Conservation (phyloP, 805 yeast genomes). For the Schizosaccharomyces osmophilus region DNA sequence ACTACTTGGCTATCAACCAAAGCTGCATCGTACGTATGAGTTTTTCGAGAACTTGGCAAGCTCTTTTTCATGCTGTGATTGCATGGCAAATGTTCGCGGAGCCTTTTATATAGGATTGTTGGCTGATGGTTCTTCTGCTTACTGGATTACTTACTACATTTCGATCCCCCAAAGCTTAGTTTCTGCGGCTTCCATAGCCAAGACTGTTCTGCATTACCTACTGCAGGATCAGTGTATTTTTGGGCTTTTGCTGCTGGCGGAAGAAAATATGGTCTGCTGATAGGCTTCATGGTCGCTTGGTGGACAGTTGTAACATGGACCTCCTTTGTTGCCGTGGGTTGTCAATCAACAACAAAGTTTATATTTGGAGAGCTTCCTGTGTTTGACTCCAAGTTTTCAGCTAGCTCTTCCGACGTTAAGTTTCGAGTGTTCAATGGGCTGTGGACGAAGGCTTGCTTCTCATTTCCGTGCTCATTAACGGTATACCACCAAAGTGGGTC, state of each 20-base stretch:
- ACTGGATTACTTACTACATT: slow-evolving; percentile 8
- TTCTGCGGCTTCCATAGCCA: slow-evolving; percentile 9
- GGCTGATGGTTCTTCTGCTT: slow-evolving; percentile 10
- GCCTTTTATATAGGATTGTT: slow-evolving; percentile 5
- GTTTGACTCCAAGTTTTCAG: slow-evolving; percentile 5
- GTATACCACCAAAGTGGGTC: slow-evolving; percentile 7
- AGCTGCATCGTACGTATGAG: background rate
- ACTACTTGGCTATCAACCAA: background rate
- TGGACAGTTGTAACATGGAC: slow-evolving; percentile 11
- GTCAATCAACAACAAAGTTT: slow-evolving; percentile 8
- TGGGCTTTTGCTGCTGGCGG: slow-evolving; percentile 11
- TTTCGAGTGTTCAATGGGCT: slow-evolving; percentile 10
- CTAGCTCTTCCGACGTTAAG: slow-evolving; percentile 6
- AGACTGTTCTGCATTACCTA: slow-evolving; percentile 10
- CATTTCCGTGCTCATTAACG: slow-evolving; percentile 6
- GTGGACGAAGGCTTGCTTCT: slow-evolving; percentile 7
- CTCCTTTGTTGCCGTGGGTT: slow-evolving; percentile 7
- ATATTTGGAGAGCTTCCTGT: slow-evolving; percentile 8
- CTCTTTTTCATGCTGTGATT: slow-evolving; percentile 12
- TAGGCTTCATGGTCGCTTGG: slow-evolving; percentile 10
- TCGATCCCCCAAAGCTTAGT: slow-evolving; percentile 6
- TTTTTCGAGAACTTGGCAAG: slow-evolving; percentile 1
- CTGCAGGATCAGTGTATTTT: slow-evolving; percentile 10
- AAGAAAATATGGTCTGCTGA: slow-evolving; percentile 7
- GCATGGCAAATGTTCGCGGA: background rate